Evolutionary conservation across 495 filamentous ascomycete genomes (phyloP).

Genomic region (Amniculicola lignicola): DNA sequence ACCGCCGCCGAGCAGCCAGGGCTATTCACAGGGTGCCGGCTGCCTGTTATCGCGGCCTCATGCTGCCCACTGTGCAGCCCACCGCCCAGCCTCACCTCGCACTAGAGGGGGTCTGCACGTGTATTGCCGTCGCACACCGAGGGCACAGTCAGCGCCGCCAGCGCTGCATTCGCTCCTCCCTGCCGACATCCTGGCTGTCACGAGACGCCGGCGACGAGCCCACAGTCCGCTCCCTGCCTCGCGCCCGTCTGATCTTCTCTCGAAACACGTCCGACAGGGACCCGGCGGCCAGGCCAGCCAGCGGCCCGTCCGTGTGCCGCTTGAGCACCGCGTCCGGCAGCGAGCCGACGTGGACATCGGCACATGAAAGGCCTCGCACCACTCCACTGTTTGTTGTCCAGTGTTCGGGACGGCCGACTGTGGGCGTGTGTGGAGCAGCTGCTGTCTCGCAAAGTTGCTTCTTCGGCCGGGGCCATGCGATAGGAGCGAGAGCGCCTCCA

Average conservation of each 20-base stretch:
- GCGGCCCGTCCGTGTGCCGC: too few relatives aligned
- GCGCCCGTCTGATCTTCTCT: neutral
- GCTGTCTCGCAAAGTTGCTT: too few relatives aligned
- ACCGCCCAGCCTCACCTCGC: neutral
- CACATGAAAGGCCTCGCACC: too few relatives aligned
- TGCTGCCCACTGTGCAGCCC: neutral
- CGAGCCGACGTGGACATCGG: too few relatives aligned
- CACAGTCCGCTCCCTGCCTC: too few relatives aligned
- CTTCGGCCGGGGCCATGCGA: too few relatives aligned
- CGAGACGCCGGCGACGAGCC: slow-evolving; percentile 21
- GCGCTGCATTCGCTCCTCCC: neutral
- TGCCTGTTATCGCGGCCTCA: neutral
- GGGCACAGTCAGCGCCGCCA: slow-evolving; percentile 21
- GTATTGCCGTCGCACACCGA: slow-evolving; percentile 25
- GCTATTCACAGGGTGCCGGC: neutral
- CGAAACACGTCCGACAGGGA: neutral
- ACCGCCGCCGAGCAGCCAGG: neutral
- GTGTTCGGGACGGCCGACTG: too few relatives aligned
- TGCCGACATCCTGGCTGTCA: slow-evolving; percentile 7
- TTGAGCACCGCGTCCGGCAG: too few relatives aligned
- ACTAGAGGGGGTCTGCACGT: slow-evolving; percentile 10
- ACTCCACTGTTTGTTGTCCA: too few relatives aligned
- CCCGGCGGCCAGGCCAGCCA: too few relatives aligned
- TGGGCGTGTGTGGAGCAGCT: too few relatives aligned
- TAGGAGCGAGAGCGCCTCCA: too few relatives aligned